These are phyloP conservation scores for Penicillium digitatum DNA, from an alignment of 2,329 filamentous ascomycete genomes.

Conservation along the genomic window DNA sequence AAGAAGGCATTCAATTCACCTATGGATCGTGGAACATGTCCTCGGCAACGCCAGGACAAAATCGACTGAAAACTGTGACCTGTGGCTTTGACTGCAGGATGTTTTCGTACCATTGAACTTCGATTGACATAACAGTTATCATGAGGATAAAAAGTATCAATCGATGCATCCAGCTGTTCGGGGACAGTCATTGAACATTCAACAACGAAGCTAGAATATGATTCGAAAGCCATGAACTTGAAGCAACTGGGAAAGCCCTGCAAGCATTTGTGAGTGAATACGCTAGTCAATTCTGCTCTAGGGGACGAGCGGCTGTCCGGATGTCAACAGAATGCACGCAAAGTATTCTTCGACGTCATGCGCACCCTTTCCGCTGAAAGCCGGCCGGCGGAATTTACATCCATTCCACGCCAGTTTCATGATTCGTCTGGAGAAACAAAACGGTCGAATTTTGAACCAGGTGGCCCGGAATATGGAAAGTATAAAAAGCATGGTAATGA, in stretches of 20 bases:
- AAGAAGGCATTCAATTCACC: neutral
- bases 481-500: neutral
- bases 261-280: neutral
- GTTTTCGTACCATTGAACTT: too few species aligned
- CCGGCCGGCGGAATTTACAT: constrained; percentile 1
- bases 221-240: too few species aligned
- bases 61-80: neutral
- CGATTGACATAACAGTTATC: too few species aligned
- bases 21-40: constrained; percentile 13
- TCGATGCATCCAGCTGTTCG: neutral
- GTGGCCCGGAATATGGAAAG: neutral
- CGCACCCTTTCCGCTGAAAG: constrained; percentile 3
- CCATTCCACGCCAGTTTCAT: neutral
- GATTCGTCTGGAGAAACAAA: neutral
- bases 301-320: neutral
- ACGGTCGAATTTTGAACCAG: neutral
- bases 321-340: neutral
- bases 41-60: constrained; percentile 5
- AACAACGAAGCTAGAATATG: neutral
- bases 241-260: too few species aligned
- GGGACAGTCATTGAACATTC: neutral
- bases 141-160: too few species aligned
- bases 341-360: constrained; percentile 2
- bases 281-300: neutral
- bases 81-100: neutral